Evolutionary conservation across 2,329 filamentous ascomycete genomes (phyloP).

Genomic region (Xylaria polymorpha): DNA sequence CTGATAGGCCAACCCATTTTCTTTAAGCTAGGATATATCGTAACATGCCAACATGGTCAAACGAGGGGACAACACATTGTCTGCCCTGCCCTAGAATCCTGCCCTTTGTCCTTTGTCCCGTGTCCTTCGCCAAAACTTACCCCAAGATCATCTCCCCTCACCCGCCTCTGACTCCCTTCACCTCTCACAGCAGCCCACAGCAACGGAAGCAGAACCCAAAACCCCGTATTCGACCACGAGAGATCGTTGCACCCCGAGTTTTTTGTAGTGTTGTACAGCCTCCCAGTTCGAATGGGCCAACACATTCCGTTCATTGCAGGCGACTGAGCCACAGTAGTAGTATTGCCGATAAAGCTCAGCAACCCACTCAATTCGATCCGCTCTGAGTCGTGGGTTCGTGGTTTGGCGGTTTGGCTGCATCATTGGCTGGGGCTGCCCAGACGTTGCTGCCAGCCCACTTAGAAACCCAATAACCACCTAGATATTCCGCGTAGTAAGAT

Average conservation of each 20-base stretch:
- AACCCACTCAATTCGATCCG: slow-evolving; percentile 27
- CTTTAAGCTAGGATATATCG: slow-evolving; percentile 43
- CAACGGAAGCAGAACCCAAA: slow-evolving; percentile 5
- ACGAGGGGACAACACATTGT: slow-evolving; percentile 20
- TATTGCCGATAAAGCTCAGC: slow-evolving; percentile 18
- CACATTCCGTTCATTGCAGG: slow-evolving; percentile 15
- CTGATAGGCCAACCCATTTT: slow-evolving; percentile 49
- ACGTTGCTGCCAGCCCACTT: slow-evolving; percentile 12
- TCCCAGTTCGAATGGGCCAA: slow-evolving; percentile 14
- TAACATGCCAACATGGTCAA: slow-evolving; percentile 31
- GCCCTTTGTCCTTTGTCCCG: slow-evolving; percentile 24
- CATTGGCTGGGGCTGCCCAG: slow-evolving; percentile 25
- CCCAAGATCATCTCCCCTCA: slow-evolving; percentile 8
- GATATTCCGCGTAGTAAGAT: slow-evolving; percentile 19
- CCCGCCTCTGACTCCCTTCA: neutral
- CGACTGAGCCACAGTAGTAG: slow-evolving; percentile 18
- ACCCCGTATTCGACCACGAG: slow-evolving; percentile 6
- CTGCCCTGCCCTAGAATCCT: slow-evolving; percentile 18
- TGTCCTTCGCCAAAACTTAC: slow-evolving; percentile 15
- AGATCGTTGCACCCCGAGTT: neutral
- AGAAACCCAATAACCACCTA: slow-evolving; percentile 17
- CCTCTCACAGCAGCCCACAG: slow-evolving; percentile 16
- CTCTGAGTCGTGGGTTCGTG: slow-evolving; percentile 7
- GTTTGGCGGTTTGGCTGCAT: slow-evolving; percentile 22
- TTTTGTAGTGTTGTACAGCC: slow-evolving; percentile 12